phyloP scores from a whole-genome alignment of 2,329 filamentous ascomycete species.

The Microascus cirrosus region DNA sequence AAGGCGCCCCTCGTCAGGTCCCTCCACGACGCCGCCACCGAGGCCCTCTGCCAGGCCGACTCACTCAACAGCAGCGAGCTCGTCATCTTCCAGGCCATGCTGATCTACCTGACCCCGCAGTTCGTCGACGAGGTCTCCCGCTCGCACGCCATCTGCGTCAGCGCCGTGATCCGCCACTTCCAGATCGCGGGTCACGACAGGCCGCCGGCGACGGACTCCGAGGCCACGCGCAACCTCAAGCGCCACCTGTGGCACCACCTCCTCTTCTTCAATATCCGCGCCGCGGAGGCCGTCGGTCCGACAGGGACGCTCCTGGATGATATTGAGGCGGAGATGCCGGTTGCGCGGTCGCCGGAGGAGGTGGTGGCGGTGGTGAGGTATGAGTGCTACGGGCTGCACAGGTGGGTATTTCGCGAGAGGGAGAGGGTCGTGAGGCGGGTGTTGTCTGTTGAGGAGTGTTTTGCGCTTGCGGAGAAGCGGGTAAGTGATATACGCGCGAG shows the following conservation, averaged over 20 bases:
- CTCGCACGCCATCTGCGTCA: not conserved
- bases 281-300: not conserved
- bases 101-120: not conserved
- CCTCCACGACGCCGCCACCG: not conserved
- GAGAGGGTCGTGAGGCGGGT: not conserved
- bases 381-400: not conserved
- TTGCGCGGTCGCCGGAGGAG: not conserved
- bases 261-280: not conserved
- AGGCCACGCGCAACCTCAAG: not conserved
- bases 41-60: not conserved
- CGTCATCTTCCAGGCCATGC: not conserved
- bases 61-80: not conserved
- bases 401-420: not conserved
- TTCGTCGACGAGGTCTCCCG: not conserved
- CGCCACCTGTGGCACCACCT: not conserved
- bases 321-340: not conserved
- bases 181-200: not conserved
- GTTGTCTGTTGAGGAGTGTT: not conserved
- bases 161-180: not conserved
- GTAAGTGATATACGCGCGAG: not conserved
- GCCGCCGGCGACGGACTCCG: not conserved
- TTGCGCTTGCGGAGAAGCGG: not conserved
- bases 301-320: not conserved
- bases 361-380: not conserved
- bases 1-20: not conserved